These are phyloP conservation scores for Pleurotus giganteus DNA, from an alignment of 768 basidiomycete genomes.

Conservation along the genomic window DNA sequence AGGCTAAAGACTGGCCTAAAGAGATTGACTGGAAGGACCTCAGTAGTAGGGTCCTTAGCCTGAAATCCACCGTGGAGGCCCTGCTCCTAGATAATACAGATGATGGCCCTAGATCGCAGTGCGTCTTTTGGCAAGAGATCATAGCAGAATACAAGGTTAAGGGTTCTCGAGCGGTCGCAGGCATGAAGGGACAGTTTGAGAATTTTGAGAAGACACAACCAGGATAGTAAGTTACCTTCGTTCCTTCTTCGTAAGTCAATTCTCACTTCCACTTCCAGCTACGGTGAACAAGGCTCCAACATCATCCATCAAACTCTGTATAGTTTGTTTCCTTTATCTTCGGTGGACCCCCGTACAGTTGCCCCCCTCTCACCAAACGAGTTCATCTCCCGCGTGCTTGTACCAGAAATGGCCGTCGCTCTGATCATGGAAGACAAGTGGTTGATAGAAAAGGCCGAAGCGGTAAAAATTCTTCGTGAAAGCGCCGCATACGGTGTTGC, in stretches of 20 bases:
- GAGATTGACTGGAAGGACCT: conserved; percentile 62
- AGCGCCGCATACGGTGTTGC: conserved; percentile 83
- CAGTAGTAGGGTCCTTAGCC: conserved; percentile 47
- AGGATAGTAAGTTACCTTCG: conserved; percentile 70
- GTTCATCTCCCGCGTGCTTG: conserved; percentile 81
- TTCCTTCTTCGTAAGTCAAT: background rate
- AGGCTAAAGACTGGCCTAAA: conserved; percentile 74
- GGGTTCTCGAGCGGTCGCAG: conserved; percentile 63
- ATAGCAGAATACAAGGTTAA: conserved; percentile 60
- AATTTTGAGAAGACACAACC: conserved; percentile 83
- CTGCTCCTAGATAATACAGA: conserved; percentile 3
- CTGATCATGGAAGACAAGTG: conserved; percentile 80
- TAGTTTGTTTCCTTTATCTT: conserved; percentile 65
- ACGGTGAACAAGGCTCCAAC: conserved; percentile 81
- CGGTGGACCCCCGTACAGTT: conserved; percentile 51
- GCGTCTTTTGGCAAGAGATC: conserved; percentile 70
- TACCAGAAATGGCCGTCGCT: conserved; percentile 81
- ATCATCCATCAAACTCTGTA: conserved; percentile 79
- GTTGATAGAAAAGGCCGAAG: conserved; percentile 39
- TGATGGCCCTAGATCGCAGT: conserved; percentile 31
- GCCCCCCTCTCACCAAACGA: conserved; percentile 69
- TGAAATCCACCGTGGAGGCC: conserved; percentile 30
- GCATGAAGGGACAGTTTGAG: conserved; percentile 72
- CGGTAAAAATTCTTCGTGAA: conserved; percentile 62
- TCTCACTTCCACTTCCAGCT: conserved; percentile 42